These are phyloP conservation scores for Aspergillus carlsbadensis DNA, from an alignment of 495 filamentous ascomycete genomes.

Conservation along the genomic window DNA sequence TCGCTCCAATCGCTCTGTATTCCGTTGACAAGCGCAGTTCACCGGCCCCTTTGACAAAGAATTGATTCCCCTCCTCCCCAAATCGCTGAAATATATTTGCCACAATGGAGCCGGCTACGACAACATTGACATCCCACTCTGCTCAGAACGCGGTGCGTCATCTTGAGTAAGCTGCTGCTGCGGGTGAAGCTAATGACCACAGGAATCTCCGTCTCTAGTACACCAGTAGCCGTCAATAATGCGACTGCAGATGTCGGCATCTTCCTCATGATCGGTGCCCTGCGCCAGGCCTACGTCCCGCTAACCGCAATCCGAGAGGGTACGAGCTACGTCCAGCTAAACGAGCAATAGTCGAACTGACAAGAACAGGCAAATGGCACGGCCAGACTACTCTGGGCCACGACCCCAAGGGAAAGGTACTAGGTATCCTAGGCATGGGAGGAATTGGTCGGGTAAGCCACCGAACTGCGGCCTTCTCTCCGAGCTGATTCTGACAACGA, in stretches of 20 bases:
- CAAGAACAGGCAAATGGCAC: slow-evolving; percentile 45
- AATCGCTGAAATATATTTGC: slow-evolving; percentile 70
- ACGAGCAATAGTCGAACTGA: neutral
- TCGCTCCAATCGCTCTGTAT: neutral
- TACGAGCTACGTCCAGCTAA: neutral
- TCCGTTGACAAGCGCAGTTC: slow-evolving; percentile 32
- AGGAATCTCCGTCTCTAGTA: slow-evolving; percentile 66
- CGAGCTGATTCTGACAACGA: slow-evolving; percentile 7
- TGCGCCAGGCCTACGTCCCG: slow-evolving; percentile 65
- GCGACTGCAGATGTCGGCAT: slow-evolving; percentile 72
- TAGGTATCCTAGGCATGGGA: slow-evolving; percentile 85
- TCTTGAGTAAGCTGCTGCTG: neutral
- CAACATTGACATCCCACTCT: slow-evolving; percentile 72
- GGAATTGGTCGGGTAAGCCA: slow-evolving; percentile 63
- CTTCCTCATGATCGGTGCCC: slow-evolving; percentile 68
- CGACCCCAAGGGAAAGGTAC: slow-evolving; percentile 68
- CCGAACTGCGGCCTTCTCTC: neutral
- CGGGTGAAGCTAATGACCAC: neutral
- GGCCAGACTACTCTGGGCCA: slow-evolving; percentile 55
- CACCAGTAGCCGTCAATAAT: slow-evolving; percentile 65
- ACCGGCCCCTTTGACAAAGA: slow-evolving; percentile 62
- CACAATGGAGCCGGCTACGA: slow-evolving; percentile 90
- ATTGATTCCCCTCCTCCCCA: slow-evolving; percentile 59
- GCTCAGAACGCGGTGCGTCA: slow-evolving; percentile 50
- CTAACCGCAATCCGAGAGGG: slow-evolving; percentile 60